Conservation (phyloP, 768 basidiomycete genomes). For the Leccinum disarticulatum region DNA sequence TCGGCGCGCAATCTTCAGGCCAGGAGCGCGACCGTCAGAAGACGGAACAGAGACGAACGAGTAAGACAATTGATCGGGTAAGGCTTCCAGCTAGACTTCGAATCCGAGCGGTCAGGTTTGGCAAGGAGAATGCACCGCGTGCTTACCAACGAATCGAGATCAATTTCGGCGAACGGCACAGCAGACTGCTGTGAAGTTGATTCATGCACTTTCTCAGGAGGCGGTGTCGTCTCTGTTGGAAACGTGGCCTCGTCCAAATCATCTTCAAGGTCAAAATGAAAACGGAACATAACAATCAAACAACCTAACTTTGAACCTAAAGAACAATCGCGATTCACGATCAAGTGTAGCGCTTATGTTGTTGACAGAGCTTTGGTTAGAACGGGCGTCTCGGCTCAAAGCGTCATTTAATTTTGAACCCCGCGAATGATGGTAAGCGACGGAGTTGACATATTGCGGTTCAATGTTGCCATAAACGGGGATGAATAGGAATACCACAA, state of each 20-base stretch:
- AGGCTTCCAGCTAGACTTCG: constrained; percentile 54
- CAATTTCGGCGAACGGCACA: constrained; percentile 30
- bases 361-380: neutral
- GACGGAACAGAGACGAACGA: constrained; percentile 65
- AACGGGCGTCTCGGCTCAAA: neutral
- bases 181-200: constrained; percentile 1
- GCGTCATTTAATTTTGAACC: neutral
- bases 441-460: neutral
- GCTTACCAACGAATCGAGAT: constrained; percentile 34
- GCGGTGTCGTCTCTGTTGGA: constrained; percentile 2
- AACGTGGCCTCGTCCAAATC: constrained; percentile 29
- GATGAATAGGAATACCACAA: neutral
- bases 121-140: neutral
- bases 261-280: constrained; percentile 62
- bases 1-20: constrained; percentile 58
- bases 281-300: constrained; percentile 34
- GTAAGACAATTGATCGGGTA: constrained; percentile 78
- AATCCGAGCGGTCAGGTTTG: constrained; percentile 7
- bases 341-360: no score
- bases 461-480: neutral
- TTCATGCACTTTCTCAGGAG: neutral
- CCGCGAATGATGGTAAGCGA: neutral
- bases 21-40: constrained; percentile 24
- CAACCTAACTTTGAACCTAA: neutral
- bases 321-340: neutral